These are phyloP conservation scores for Pisolithus thermaeus DNA, from an alignment of 1,284 basidiomycete genomes.

Conservation along the genomic window DNA sequence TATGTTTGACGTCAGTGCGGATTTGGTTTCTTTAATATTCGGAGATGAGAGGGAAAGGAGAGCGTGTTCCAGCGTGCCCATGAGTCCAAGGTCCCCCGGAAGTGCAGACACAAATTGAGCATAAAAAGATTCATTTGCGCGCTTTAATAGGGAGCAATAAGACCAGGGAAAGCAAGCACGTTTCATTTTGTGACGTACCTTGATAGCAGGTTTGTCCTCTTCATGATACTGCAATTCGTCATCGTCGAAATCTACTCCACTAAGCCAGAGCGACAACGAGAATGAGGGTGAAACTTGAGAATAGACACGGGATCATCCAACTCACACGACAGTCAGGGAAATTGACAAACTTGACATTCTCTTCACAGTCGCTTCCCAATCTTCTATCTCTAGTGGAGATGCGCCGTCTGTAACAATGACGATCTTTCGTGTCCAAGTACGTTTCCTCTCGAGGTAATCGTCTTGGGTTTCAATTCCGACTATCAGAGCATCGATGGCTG, in stretches of 20 bases:
- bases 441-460: slow-evolving; percentile 54
- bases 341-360: slow-evolving; percentile 64
- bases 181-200: slow-evolving; percentile 40
- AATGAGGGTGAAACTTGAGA: not conserved
- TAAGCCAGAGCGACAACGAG: slow-evolving; percentile 21
- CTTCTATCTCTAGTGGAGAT: slow-evolving; percentile 61
- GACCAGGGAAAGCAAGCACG: not conserved
- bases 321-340: slow-evolving; percentile 61
- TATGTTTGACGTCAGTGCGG: slow-evolving; percentile 53
- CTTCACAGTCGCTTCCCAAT: slow-evolving; percentile 65
- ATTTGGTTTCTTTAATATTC: slow-evolving; percentile 63
- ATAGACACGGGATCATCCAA: slow-evolving; percentile 10
- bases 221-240: slow-evolving; percentile 59
- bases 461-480: slow-evolving; percentile 79
- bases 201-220: slow-evolving; percentile 62
- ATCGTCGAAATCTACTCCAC: slow-evolving; percentile 85
- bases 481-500: slow-evolving; percentile 84
- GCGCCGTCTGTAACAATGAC: slow-evolving; percentile 79
- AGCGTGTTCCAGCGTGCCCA: slow-evolving; percentile 71
- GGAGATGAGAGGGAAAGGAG: slow-evolving; percentile 66
- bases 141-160: slow-evolving; percentile 34
- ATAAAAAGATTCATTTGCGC: slow-evolving; percentile 77
- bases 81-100: slow-evolving; percentile 38
- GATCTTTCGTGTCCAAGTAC: slow-evolving; percentile 78
- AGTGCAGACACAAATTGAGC: slow-evolving; percentile 44